Evolutionary conservation across 192 early-diverging fungal genomes (phyloP), one percentile per base, ranked within the genome.

Genomic region (Gryganskiella cystojenkinii): DNA sequence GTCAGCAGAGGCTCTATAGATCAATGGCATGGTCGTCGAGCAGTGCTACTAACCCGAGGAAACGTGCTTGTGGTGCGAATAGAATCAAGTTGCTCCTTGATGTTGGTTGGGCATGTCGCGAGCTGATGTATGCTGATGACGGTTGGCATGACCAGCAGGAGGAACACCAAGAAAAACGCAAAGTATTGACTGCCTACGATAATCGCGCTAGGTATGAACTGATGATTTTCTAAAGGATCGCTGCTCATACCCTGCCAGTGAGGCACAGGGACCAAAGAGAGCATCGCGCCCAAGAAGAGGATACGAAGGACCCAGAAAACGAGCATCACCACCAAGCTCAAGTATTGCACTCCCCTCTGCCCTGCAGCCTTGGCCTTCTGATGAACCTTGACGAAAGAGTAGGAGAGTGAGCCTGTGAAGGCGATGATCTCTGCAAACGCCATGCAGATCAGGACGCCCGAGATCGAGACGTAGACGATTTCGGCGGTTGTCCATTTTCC

Each of bases 341-440:
- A n/a, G 28, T 65, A 65, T 22, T 65, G 64, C 13, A 65, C 64
- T 10, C 64, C 64, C 11, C 64, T 28, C 37, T 37, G 64, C 20
- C 42, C 25, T 43, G 64, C 64, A 25, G 64, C 64, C 42, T 56
- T 54, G 4, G 64, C 64, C 37, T 65, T 65, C n/a, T 42, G 52
- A n/a, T 65, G 64, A 3, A 65, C 64, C 15, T 65, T 65, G 34
- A 65, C 35, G 46, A 65, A 65, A 27, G 64, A 65, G 20, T 65
- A 65, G 4, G 64, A 53, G 0, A 65, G 64, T n/a, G 64, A 55
- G 6, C 64, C 51, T 25, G 64, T 65, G n/a, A 55, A 42, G 45
- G 52, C 34, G 24, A 65, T 13, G 45, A 65, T 65, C 37, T 65
- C 64, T 9, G 64, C 64, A 2, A 65, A 27, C 19, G 64, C 64